Conservation (phyloP, 257 asterid genomes). For the Cinchona pubescens region DNA sequence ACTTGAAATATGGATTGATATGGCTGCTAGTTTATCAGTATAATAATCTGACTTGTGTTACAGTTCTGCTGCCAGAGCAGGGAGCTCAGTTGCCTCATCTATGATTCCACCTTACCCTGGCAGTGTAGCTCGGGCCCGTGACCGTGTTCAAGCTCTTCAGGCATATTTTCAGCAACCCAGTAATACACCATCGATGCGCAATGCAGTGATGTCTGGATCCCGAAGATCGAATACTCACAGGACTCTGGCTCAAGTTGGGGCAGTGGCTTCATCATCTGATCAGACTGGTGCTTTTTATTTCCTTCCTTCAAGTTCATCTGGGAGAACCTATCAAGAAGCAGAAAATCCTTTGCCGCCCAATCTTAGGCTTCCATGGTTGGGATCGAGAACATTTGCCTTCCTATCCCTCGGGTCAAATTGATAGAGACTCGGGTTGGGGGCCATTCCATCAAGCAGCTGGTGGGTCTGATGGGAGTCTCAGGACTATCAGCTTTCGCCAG, state of each 20-base stretch:
- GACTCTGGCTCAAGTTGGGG: conserved; percentile 46
- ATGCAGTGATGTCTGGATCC: conserved; percentile 37
- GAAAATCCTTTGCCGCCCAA: conserved; percentile 47
- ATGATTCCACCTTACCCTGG: conserved; percentile 63
- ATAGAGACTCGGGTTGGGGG: conserved; percentile 68
- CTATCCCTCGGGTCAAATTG: conserved; percentile 41
- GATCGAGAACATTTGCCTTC: conserved; percentile 53
- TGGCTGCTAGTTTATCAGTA: neutral
- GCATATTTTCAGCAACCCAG: conserved; percentile 69
- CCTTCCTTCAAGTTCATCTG: conserved; percentile 54
- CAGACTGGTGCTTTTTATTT: conserved; percentile 56
- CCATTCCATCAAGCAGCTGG: conserved; percentile 49
- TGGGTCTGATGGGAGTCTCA: conserved; percentile 39
- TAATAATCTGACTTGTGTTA: conserved; percentile 11
- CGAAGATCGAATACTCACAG: conserved; percentile 59
- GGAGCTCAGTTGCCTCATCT: conserved; percentile 59
- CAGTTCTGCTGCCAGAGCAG: conserved; percentile 73
- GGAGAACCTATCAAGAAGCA: conserved; percentile 57
- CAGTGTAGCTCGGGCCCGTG: conserved; percentile 54
- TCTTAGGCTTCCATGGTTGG: conserved; percentile 49
- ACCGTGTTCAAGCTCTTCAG: conserved; percentile 65
- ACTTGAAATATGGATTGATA: conserved; percentile 1
- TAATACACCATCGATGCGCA: conserved; percentile 40
- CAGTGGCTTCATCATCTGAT: conserved; percentile 55
- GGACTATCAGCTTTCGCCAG: conserved; percentile 49